Percentiles rank a stretch among this genome's conserved stretches.
Evolutionary conservation across 352 stramenopile species (phyloP).

Genomic region (Globisporangium spiculum): DNA sequence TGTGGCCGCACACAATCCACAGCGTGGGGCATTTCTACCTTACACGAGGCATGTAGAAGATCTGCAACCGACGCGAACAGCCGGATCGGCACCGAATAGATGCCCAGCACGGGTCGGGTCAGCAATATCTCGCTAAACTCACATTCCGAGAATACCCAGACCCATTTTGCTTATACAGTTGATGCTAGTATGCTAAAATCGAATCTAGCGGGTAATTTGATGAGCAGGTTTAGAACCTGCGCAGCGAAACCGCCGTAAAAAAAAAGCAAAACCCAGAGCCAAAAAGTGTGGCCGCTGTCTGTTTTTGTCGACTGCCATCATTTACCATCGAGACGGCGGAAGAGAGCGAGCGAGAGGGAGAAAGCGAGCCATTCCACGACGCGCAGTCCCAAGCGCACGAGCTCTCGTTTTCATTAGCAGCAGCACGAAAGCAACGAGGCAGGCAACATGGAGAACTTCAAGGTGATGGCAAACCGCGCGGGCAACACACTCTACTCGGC

Average conservation of each 20-base stretch:
- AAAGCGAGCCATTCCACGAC: neutral
- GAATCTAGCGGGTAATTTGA: neutral
- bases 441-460: slow-evolving; percentile 50
- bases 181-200: neutral
- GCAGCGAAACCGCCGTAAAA: neutral
- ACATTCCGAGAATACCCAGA: neutral
- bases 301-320: slow-evolving; percentile 3
- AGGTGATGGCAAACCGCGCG: slow-evolving; percentile 69
- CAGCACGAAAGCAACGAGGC: neutral
- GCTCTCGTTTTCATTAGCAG: neutral
- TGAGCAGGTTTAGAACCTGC: neutral
- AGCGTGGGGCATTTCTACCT: neutral
- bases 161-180: neutral
- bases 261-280: neutral
- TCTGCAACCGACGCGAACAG: neutral
- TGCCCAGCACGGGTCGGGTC: neutral
- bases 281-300: slow-evolving; percentile 1
- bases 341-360: slow-evolving; percentile 8
- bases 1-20: too few relatives aligned
- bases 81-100: slow-evolving; percentile 1
- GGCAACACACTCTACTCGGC: slow-evolving; percentile 72
- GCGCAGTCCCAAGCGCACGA: neutral
- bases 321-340: neutral
- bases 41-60: slow-evolving; percentile 4
- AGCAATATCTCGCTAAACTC: neutral